Conservation (phyloP, 2,329 filamentous ascomycete genomes). For the Cadophora luteo-olivacea region DNA sequence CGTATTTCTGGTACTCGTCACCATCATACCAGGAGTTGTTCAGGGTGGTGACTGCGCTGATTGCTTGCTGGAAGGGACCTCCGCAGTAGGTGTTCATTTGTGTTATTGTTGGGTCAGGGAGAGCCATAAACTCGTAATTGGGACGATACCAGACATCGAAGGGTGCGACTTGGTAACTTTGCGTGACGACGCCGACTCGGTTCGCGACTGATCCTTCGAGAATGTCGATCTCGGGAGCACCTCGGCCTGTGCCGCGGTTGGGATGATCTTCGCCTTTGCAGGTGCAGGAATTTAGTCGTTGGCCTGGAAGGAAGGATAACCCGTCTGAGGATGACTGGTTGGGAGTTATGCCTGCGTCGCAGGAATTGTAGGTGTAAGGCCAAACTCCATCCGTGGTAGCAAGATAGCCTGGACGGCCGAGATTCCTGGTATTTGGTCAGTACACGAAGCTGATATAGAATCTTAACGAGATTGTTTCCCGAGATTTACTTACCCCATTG, state of each 20-base stretch:
- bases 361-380: slow-evolving; percentile 60
- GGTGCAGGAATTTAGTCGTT: slow-evolving; percentile 70
- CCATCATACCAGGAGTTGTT: slow-evolving; percentile 63
- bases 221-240: slow-evolving; percentile 74
- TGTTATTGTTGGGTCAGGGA: slow-evolving; percentile 55
- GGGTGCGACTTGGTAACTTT: slow-evolving; percentile 47
- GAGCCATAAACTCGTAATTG: slow-evolving; percentile 58
- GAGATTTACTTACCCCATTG: slow-evolving; percentile 49
- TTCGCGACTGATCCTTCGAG: slow-evolving; percentile 62
- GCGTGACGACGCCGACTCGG: slow-evolving; percentile 47
- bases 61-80: slow-evolving; percentile 61
- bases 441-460: neutral
- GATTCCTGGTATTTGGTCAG: slow-evolving; percentile 44
- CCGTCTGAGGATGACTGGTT: slow-evolving; percentile 73
- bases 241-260: slow-evolving; percentile 66
- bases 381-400: slow-evolving; percentile 60
- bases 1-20: slow-evolving; percentile 59
- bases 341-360: slow-evolving; percentile 70
- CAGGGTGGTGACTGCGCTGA: slow-evolving; percentile 59
- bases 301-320: slow-evolving; percentile 69
- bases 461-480: neutral
- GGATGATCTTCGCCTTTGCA: slow-evolving; percentile 70
- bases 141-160: slow-evolving; percentile 56
- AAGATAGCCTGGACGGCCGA: slow-evolving; percentile 58
- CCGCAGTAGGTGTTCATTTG: slow-evolving; percentile 59